Evolutionary conservation across 257 asterid genomes (phyloP).

Genomic region (Gentiana straminea): DNA sequence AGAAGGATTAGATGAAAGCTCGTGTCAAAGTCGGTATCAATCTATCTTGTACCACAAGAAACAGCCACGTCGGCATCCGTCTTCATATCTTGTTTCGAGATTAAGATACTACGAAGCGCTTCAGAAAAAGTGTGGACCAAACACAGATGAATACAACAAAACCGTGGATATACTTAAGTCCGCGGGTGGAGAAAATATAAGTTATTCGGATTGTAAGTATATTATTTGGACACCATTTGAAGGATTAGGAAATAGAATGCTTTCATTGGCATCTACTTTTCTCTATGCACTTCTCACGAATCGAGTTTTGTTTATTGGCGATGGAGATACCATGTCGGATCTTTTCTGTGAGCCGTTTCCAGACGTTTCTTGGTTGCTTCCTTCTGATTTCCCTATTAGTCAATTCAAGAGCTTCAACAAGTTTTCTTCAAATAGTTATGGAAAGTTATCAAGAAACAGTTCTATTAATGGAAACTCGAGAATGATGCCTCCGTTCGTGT

Average conservation of each 20-base stretch:
- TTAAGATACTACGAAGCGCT: conserved; percentile 60
- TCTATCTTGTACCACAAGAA: conserved; percentile 34
- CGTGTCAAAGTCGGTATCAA: conserved; percentile 65
- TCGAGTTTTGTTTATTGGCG: conserved; percentile 69
- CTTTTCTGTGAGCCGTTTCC: conserved; percentile 92
- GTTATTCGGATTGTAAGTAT: conserved; percentile 42
- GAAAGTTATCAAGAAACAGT: too few species aligned
- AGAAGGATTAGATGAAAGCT: conserved; percentile 40
- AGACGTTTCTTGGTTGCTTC: conserved; percentile 65
- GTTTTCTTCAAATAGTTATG: too few species aligned
- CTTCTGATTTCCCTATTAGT: conserved; percentile 43
- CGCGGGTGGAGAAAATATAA: too few species aligned
- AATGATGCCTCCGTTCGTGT: conserved; percentile 1
- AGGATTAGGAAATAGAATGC: conserved; percentile 73
- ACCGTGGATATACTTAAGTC: conserved; percentile 37
- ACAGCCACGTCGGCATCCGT: conserved; percentile 23
- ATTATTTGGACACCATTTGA: conserved; percentile 64
- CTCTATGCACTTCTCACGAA: conserved; percentile 77
- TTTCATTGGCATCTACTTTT: conserved; percentile 62
- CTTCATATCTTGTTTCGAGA: conserved; percentile 55
- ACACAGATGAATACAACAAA: conserved; percentile 42
- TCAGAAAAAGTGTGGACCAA: conserved; percentile 66
- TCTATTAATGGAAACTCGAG: too few species aligned
- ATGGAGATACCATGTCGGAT: conserved; percentile 42
- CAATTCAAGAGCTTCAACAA: too few species aligned